These are phyloP conservation scores for Clavariopsis aquatica DNA, from an alignment of 495 filamentous ascomycete genomes.

Conservation along the genomic window DNA sequence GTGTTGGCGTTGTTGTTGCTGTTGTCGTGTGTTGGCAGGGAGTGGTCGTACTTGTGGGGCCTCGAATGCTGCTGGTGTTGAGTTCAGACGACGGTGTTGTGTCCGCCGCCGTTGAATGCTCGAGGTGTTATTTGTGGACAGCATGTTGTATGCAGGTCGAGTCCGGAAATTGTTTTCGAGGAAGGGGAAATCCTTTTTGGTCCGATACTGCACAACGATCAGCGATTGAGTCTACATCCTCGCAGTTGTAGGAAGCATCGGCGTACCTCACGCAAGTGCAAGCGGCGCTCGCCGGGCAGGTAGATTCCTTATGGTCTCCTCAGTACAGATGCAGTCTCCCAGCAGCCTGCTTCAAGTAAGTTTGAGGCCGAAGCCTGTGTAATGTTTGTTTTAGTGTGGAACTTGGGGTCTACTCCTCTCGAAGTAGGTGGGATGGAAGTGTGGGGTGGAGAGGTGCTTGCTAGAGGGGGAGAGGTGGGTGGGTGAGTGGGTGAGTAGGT, in stretches of 20 bases:
- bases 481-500: conserved; percentile 8
- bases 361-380: conserved; percentile 31
- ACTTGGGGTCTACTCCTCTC: conserved; percentile 4
- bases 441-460: not conserved
- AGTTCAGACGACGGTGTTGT: conserved; percentile 84
- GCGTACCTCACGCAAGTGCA: conserved; percentile 72
- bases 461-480: not conserved
- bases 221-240: conserved; percentile 9
- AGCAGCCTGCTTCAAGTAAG: conserved; percentile 32
- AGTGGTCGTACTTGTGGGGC: conserved; percentile 64
- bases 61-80: conserved; percentile 76
- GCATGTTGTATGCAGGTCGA: conserved; percentile 69
- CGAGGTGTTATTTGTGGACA: conserved; percentile 69
- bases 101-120: conserved; percentile 68
- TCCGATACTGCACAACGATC: conserved; percentile 38
- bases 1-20: conserved; percentile 64
- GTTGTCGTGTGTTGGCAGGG: conserved; percentile 57
- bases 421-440: conserved; percentile 1
- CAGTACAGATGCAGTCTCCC: conserved; percentile 41
- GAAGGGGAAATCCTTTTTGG: conserved; percentile 51
- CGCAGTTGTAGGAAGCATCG: not conserved
- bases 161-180: conserved; percentile 59
- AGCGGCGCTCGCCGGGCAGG: conserved; percentile 66
- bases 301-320: conserved; percentile 40
- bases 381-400: conserved; percentile 15